Evolutionary conservation across 176 grass and related monocot species (phyloP), one percentile per base, ranked within the genome.

Genomic region (Puya raimondii): DNA sequence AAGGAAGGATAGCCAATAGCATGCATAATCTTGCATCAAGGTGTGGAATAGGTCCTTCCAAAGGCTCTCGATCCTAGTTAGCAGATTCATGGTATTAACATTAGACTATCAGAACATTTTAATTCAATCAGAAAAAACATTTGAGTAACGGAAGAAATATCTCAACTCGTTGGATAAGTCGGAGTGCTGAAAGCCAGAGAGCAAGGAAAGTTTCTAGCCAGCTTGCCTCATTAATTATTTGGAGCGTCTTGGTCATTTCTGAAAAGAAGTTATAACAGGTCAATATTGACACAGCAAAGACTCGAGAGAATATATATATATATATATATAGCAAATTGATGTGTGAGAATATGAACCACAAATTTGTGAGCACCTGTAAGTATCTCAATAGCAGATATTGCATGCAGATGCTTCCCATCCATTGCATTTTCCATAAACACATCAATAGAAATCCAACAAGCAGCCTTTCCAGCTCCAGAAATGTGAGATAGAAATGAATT

Each of bases 201-300:
- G 94, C 89, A 83, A 88, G 88, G 81, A 99, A 99, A 23, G 89
- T 99, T 70, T 99, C 94, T 50, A 92, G 94, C 94, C 94, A 99
- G 69, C 82, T 90, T 76, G 94, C 87, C 71, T 91, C 84, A 50
- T 99, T 99, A 79, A 93, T 74, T 72, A 80, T 75, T 87, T 88
- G 84, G 66, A 90, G 81, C 54, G 94, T 93, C 84, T 87, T 91
- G 23, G 80, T 84, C 72, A 78, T 63, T 79, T 93, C 94, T 99
- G 76, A 66, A 8, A 67, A 82, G 65, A 4, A 17, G 54, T 59
- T 9, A 59, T 12, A 59, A 59, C 20, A 59, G 54, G 20, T 59
- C 54, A 17, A 50, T 12, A 42, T 42, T 42, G 33, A 42, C 33
- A 42, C 33, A 42, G 33, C 33, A 42, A 42, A 42, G 33, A 42